phyloP scores from a whole-genome alignment of 1,284 basidiomycete genomes.

The Ceratobasidium sp. region DNA sequence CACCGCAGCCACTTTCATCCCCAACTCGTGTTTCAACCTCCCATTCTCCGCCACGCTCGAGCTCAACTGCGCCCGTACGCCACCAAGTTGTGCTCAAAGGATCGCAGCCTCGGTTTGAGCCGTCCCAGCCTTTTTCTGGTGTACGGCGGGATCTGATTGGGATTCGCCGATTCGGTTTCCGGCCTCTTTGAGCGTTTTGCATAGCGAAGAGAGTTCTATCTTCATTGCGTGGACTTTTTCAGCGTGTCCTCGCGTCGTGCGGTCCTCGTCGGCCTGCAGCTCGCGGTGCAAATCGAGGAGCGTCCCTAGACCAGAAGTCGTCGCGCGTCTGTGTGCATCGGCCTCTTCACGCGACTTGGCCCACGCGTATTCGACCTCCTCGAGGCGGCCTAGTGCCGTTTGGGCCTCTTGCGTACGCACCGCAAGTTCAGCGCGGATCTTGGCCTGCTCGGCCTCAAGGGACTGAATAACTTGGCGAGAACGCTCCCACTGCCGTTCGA shows the following conservation, averaged over 20 bases:
- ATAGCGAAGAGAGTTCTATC: constrained; percentile 77
- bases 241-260: constrained; percentile 76
- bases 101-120: constrained; percentile 77
- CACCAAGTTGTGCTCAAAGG: constrained; percentile 82
- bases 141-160: constrained; percentile 76
- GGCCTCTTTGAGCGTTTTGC: constrained; percentile 82
- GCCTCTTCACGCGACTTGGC: constrained; percentile 91
- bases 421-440: constrained; percentile 84
- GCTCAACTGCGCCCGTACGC: constrained; percentile 82
- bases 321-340: constrained; percentile 84
- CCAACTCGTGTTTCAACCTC: constrained; percentile 75
- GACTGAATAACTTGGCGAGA: constrained; percentile 74
- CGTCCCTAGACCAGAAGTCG: constrained; percentile 85
- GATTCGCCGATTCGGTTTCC: constrained; percentile 76
- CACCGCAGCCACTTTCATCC: constrained; percentile 76
- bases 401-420: constrained; percentile 78
- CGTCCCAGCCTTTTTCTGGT: constrained; percentile 73
- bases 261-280: constrained; percentile 82
- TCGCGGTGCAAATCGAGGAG: constrained; percentile 86
- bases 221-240: constrained; percentile 88
- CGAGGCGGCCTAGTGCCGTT: constrained; percentile 68
- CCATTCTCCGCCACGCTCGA: constrained; percentile 78
- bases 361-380: constrained; percentile 87
- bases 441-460: constrained; percentile 80
- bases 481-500: constrained; percentile 80